Evolutionary conservation across 2,329 filamentous ascomycete species (phyloP).

Genomic region (Ambrosiella cleistominuta): DNA sequence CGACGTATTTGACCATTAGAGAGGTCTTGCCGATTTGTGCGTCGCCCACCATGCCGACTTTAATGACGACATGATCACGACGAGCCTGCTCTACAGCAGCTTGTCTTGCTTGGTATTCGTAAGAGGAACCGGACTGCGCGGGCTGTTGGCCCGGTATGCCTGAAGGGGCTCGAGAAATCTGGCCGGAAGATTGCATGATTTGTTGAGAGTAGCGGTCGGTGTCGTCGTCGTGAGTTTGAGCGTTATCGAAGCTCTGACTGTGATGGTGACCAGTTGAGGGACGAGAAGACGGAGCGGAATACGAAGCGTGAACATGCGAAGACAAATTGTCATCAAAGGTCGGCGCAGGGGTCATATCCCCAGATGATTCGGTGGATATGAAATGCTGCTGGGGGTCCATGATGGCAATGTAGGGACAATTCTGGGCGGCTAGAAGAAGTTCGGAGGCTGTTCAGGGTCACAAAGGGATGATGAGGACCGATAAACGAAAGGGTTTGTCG

Average conservation of each 20-base stretch:
- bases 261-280: slow-evolving; percentile 22
- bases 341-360: slow-evolving; percentile 7
- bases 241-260: slow-evolving; percentile 34
- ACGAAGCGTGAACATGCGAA: slow-evolving; percentile 14
- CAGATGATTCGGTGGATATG: slow-evolving; percentile 7
- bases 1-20: slow-evolving; percentile 98
- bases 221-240: slow-evolving; percentile 13
- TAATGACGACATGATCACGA: slow-evolving; percentile 77
- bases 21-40: slow-evolving; percentile 98
- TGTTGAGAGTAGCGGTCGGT: slow-evolving; percentile 28
- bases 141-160: slow-evolving; percentile 29
- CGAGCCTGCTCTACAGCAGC: slow-evolving; percentile 24
- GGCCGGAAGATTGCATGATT: slow-evolving; percentile 18
- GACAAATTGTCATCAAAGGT: slow-evolving; percentile 7
- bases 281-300: slow-evolving; percentile 13
- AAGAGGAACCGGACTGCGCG: slow-evolving; percentile 20
- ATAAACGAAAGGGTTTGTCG: not conserved
- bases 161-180: slow-evolving; percentile 35
- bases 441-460: not conserved
- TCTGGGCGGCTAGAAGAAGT: not conserved
- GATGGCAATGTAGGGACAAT: not conserved
- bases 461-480: not conserved
- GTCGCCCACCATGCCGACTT: slow-evolving; percentile 98
- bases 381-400: slow-evolving; percentile 12
- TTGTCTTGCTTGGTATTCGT: slow-evolving; percentile 19